Conservation (phyloP, 2,329 filamentous ascomycete species). For the Fusarium decemcellulare region DNA sequence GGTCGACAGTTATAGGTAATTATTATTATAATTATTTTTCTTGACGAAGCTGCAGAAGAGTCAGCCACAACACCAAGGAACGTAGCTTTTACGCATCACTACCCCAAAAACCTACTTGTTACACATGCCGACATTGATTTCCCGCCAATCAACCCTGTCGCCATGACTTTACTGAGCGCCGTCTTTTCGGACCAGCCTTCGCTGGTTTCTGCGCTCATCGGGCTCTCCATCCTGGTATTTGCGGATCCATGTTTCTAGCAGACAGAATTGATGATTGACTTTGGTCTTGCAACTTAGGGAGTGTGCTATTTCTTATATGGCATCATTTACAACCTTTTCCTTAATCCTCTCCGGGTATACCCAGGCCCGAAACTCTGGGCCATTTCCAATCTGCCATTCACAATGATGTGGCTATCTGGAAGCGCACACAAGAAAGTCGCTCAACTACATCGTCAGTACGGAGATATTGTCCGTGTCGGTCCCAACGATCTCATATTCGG, state of each 20-base stretch:
- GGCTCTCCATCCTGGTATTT: background rate
- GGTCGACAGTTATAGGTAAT: no score
- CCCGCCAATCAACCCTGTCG: no score
- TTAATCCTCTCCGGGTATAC: slow-evolving; percentile 13
- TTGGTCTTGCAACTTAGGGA: background rate
- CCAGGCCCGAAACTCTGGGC: slow-evolving; percentile 12
- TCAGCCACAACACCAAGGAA: no score
- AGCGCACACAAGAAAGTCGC: background rate
- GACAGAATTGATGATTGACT: background rate
- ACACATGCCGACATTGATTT: no score
- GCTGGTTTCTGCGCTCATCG: no score
- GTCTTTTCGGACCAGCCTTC: no score
- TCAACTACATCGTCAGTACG: background rate
- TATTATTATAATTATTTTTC: no score
- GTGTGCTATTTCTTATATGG: background rate
- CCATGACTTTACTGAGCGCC: no score
- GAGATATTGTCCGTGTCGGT: background rate
- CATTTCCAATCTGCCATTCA: background rate
- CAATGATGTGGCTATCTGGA: slow-evolving; percentile 1
- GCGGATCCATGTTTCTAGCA: background rate
- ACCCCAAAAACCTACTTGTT: no score
- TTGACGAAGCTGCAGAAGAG: no score
- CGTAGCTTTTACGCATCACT: no score
- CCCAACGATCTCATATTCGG: slow-evolving; percentile 7
- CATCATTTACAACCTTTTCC: slow-evolving; percentile 2